Evolutionary conservation across 108 stramenopile genomes (phyloP).

Genomic region (Skeletonema costatum): DNA sequence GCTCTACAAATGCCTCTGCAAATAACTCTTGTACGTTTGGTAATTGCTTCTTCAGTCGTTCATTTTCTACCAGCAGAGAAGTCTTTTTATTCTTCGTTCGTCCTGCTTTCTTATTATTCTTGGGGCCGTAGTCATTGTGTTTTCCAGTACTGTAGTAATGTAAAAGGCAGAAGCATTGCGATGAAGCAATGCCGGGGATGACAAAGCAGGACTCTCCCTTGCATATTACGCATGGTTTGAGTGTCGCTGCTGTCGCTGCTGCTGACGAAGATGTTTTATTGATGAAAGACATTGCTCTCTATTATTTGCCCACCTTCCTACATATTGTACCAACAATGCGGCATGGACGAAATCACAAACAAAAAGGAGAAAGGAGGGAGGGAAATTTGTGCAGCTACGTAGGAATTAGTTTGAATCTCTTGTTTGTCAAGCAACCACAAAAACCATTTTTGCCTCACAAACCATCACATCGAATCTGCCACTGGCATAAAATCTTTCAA

Average conservation of each 20-base stretch:
- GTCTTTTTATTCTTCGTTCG: conserved; percentile 32
- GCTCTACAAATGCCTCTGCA: conserved; percentile 68
- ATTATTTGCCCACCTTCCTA: no score
- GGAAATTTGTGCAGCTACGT: no score
- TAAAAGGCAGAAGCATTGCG: conserved; percentile 48
- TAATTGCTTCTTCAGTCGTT: conserved; percentile 55
- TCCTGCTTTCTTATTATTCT: not conserved
- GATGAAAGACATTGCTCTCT: not conserved
- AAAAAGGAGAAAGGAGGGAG: no score
- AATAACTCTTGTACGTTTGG: conserved; percentile 66
- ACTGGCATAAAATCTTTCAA: not conserved
- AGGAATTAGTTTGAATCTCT: not conserved
- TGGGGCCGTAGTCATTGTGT: conserved; percentile 8
- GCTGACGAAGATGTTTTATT: not conserved
- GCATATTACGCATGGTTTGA: conserved; percentile 34
- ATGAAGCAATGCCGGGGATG: conserved; percentile 26
- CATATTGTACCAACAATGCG: no score
- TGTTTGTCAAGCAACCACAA: not conserved
- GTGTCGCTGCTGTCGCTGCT: not conserved
- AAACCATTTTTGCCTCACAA: no score
- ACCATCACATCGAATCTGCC: not conserved
- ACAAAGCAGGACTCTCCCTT: conserved; percentile 28
- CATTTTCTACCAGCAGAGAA: conserved; percentile 37
- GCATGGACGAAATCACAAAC: no score
- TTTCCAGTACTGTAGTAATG: conserved; percentile 82